Evolutionary conservation across 1,284 basidiomycete genomes (phyloP), one percentile per base, ranked within the genome.

Genomic region (Malassezia furfur): DNA sequence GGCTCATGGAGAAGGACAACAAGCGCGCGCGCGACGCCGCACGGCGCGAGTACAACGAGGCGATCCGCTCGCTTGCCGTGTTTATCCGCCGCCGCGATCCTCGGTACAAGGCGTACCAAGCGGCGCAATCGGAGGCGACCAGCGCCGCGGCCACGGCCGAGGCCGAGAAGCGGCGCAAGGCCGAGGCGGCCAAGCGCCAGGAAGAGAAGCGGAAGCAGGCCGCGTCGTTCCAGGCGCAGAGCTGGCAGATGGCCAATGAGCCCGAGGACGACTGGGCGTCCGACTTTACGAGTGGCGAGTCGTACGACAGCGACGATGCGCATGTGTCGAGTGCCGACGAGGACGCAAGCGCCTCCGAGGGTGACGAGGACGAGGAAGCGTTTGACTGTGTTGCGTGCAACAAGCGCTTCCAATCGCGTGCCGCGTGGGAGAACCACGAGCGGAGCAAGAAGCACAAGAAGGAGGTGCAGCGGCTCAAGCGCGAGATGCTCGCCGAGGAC

Each of bases 381-480:
- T 91, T 88, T 82, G 91, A 96, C 74, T 99, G 94, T 68, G 85
- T 96, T n/a, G 93, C 86, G 3, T 99, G 94, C 71, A 81, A 83
- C 51, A 96, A 96, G 78, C 81, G 80, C 1, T 98, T 96, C 76
- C 80, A 85, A 68, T 91, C 86, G 64, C 90, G 96, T 70, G 88
- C 89, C 0, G 87, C 90, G 15, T 98, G 91, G 89, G 81, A 84
- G 65, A 96, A 91, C 74, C 94, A 98, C 65, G 94, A 98, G 75
- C 80, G 90, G 64, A 96, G 91, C 76, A 88, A 87, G 76, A 96
- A 93, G 76, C 94, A 99, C 75, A 77, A 88, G 74, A 89, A 87
- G 47, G 67, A 66, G 5, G 67, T 65, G 25, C 48, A 55, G 38
- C 78, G 76, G 63, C 73, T 93, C 52, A 82, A 82, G 72, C 77